These are phyloP conservation scores for Phytophthora ramorum DNA, from an alignment of 352 stramenopile species.

Conservation along the genomic window DNA sequence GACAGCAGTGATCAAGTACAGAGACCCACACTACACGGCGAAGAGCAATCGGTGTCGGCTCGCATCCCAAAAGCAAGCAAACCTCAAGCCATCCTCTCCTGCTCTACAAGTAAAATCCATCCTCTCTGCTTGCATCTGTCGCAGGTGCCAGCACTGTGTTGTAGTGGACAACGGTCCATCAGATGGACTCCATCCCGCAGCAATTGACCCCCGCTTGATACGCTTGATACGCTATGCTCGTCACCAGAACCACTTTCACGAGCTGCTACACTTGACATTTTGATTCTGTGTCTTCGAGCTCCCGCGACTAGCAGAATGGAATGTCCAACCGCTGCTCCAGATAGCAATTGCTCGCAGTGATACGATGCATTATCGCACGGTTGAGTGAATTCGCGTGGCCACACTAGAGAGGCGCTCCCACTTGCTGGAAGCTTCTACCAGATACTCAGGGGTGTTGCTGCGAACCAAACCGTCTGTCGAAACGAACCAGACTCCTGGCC, in stretches of 20 bases:
- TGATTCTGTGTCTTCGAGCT: neutral
- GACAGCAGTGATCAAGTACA: slow-evolving; percentile 12
- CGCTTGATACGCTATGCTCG: neutral
- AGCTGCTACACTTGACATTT: neutral
- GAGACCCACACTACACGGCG: neutral
- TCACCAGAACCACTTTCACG: too few species aligned
- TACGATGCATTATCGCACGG: neutral
- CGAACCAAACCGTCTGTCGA: too few species aligned
- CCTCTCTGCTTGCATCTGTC: neutral
- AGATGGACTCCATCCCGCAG: neutral
- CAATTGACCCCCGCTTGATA: neutral
- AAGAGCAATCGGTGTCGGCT: neutral
- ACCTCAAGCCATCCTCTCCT: neutral
- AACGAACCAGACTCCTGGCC: too few species aligned
- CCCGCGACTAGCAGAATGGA: slow-evolving; percentile 1
- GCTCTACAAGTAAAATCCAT: neutral
- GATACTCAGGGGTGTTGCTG: too few species aligned
- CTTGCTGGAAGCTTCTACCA: too few species aligned
- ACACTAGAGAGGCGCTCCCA: too few species aligned
- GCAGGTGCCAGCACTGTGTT: neutral
- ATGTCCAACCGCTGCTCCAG: neutral
- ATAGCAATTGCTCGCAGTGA: neutral
- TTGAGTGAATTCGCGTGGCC: too few species aligned
- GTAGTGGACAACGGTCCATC: too few species aligned
- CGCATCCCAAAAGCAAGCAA: neutral